A percentile compares a stretch with the other conserved stretches of the same genome.
Conservation (phyloP, 202 grass and related monocot genomes). For the Setaria viridis region DNA sequence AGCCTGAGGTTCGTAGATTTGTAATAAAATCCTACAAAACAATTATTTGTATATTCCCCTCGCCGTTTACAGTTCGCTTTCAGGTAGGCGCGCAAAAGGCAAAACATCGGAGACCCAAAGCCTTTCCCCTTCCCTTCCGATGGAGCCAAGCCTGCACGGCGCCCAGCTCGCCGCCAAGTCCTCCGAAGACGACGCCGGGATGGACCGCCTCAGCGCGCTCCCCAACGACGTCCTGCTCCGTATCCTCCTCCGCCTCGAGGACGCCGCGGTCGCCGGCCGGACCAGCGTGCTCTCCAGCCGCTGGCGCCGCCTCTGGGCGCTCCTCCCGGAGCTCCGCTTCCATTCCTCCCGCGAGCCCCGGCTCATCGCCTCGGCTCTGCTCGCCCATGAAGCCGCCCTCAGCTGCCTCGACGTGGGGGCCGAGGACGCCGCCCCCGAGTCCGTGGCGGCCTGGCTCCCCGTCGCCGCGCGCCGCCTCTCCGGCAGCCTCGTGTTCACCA, state of each 20-base stretch:
- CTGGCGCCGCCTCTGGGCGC: slow-evolving; percentile 37
- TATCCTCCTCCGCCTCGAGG: slow-evolving; percentile 1
- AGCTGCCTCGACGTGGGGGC: not conserved
- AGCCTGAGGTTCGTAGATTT: no score
- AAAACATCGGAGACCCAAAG: not conserved
- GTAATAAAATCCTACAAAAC: no score
- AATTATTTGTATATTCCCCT: no score
- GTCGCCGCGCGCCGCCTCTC: slow-evolving; percentile 10
- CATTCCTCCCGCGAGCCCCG: not conserved
- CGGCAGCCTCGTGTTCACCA: not conserved
- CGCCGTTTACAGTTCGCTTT: no score
- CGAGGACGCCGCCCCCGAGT: not conserved
- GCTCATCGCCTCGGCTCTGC: not conserved
- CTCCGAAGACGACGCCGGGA: not conserved
- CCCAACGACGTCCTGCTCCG: slow-evolving; percentile 26
- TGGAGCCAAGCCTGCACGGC: not conserved
- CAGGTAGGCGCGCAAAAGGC: no score
- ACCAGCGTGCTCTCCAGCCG: slow-evolving; percentile 43
- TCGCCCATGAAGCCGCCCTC: not conserved
- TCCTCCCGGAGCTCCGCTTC: slow-evolving; percentile 30
- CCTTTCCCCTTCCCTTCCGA: not conserved
- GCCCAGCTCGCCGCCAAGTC: not conserved
- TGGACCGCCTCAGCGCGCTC: slow-evolving; percentile 5
- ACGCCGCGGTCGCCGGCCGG: not conserved
- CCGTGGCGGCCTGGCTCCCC: slow-evolving; percentile 27